phyloP scores from a whole-genome alignment of 1,139 yeast genomes.

The Debaryomyces psychrophilus region DNA sequence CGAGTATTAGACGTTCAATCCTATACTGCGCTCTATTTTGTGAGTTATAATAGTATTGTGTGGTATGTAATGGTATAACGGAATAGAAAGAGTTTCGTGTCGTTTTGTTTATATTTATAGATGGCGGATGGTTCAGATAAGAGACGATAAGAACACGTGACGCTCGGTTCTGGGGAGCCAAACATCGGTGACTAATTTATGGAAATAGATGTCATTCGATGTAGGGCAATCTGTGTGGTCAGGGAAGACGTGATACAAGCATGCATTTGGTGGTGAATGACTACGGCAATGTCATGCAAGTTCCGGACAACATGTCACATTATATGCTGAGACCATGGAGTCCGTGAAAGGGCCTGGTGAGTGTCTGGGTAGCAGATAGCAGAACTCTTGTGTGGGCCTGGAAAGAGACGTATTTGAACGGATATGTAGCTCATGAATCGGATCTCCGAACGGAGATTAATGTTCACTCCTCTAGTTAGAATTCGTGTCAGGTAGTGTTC shows the following conservation, averaged over 20 bases:
- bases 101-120: conserved; percentile 4
- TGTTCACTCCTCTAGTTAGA: not conserved
- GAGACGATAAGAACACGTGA: conserved; percentile 3
- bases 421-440: too few species aligned
- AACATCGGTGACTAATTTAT: conserved; percentile 1
- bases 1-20: not conserved
- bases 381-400: too few species aligned
- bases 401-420: too few species aligned
- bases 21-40: not conserved
- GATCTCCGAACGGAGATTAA: too few species aligned
- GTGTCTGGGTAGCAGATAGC: too few species aligned
- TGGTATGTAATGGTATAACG: not conserved
- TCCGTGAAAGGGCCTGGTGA: not conserved
- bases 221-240: not conserved
- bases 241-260: not conserved
- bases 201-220: not conserved
- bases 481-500: too few species aligned
- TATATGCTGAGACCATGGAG: not conserved
- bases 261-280: not conserved
- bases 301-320: not conserved
- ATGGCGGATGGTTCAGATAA: conserved; percentile 1
- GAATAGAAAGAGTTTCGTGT: not conserved
- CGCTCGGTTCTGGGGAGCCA: not conserved
- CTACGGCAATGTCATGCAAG: not conserved
- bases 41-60: not conserved